A percentile compares a stretch with the other conserved stretches of the same genome.
Conservation (phyloP, 257 asterid species). For the Solanum boliviense region DNA sequence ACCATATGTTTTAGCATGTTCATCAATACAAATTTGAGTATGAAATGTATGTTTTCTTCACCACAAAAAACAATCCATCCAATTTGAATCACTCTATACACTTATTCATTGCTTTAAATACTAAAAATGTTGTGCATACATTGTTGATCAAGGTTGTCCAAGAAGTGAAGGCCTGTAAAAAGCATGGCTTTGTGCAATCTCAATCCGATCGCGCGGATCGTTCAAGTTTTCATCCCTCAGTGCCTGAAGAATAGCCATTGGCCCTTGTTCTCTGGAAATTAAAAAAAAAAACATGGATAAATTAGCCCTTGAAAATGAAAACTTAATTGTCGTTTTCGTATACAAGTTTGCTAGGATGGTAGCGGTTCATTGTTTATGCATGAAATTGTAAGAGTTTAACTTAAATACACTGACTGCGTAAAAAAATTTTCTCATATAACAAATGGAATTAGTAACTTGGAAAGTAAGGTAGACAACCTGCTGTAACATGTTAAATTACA, state of each 20-base stretch:
- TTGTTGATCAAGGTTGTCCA: conserved; percentile 20
- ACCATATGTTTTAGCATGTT: not conserved
- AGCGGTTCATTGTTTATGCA: not conserved
- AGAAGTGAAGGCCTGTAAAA: conserved; percentile 89
- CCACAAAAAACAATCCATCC: not conserved
- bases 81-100: not conserved
- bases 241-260: conserved; percentile 66
- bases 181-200: conserved; percentile 83
- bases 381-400: not conserved
- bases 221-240: conserved; percentile 72
- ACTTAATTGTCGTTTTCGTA: not conserved
- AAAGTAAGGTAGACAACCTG: not conserved
- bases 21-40: not conserved
- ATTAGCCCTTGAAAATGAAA: not conserved
- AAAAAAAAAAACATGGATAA: not conserved
- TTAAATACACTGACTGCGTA: not conserved
- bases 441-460: not conserved
- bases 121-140: not conserved
- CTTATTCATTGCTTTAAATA: not conserved
- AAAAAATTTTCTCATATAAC: not conserved
- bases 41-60: not conserved
- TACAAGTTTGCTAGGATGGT: not conserved
- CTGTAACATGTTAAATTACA: not conserved
- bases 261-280: conserved; percentile 47
- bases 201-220: conserved; percentile 85